Evolutionary conservation across 1,284 basidiomycete genomes (phyloP), one percentile per base, ranked within the genome.

Genomic region (Leccinum fallax): DNA sequence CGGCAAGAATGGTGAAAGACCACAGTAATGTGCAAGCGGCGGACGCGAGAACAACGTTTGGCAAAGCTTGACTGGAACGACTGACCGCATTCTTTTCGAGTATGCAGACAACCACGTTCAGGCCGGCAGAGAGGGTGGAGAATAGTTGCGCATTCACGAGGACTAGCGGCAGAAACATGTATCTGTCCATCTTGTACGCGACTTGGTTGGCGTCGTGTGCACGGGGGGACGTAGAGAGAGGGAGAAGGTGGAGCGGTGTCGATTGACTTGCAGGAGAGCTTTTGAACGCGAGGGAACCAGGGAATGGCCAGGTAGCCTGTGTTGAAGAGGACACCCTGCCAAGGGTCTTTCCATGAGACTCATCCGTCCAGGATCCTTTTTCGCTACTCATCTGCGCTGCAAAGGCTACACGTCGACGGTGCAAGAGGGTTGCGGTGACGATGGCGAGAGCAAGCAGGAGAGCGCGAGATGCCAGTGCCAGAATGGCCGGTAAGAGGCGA

Each of bases 231-330:
- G 38, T 57, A 24, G 55, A 61, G 11, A 62, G 62, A 10, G 62
- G 48, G 11, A 53, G 54, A 53, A 62, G 58, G 32, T 56, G 34
- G 10, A 57, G 32, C 13, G 13, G 15, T 5, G 34, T 52, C 2
- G 21, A 58, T 51, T 49, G 55, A 38, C 30, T 43, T 3, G 43
- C 28, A 32, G 63, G 62, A 40, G 21, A 48, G 15, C 16, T 48
- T 46, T 21, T 36, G 30, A 2, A 48, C 21, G 67, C 65, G 9
- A 75, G 71, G 21, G 72, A 72, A 53, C 65, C 72, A 10, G 74
- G 72, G 57, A 76, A 73, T 28, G 72, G 74, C 74, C 72, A 76
- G 1, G 74, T 75, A 26, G 59, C 72, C n/a, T 58, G 62, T 21
- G 74, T 75, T 19, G 74, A 72, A 26, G 74, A 73, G 30, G 72